These are phyloP conservation scores for Xylariales sp. DNA, from an alignment of 2,329 filamentous ascomycete species.

Conservation along the genomic window DNA sequence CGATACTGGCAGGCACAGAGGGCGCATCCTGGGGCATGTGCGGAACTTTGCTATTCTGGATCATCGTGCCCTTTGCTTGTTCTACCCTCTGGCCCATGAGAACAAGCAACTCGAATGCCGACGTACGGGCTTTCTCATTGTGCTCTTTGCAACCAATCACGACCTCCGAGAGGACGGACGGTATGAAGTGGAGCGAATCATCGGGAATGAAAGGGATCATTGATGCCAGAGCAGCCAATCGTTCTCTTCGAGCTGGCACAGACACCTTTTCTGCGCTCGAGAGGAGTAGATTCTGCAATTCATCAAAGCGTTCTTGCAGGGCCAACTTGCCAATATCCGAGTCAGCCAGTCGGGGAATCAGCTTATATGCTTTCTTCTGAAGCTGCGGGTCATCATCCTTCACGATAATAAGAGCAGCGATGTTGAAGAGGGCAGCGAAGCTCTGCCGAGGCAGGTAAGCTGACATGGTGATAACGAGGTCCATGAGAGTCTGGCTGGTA, in stretches of 20 bases:
- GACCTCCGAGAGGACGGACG: slow-evolving; percentile 85
- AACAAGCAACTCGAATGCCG: slow-evolving; percentile 86
- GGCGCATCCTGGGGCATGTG: slow-evolving; percentile 82
- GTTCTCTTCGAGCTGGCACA: slow-evolving; percentile 79
- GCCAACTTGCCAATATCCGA: slow-evolving; percentile 75
- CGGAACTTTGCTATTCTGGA: slow-evolving; percentile 81
- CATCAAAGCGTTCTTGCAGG: slow-evolving; percentile 67
- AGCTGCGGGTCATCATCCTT: slow-evolving; percentile 83
- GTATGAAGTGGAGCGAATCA: slow-evolving; percentile 85
- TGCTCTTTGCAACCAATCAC: slow-evolving; percentile 97
- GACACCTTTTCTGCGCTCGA: slow-evolving; percentile 79
- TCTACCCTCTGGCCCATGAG: slow-evolving; percentile 80
- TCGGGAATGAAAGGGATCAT: slow-evolving; percentile 75
- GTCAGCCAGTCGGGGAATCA: slow-evolving; percentile 84
- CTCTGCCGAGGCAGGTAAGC: slow-evolving; percentile 86
- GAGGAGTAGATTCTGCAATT: slow-evolving; percentile 80
- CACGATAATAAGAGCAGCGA: slow-evolving; percentile 77
- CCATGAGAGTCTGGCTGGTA: slow-evolving; percentile 91
- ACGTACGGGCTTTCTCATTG: slow-evolving; percentile 87
- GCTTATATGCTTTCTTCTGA: slow-evolving; percentile 98
- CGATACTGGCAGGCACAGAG: slow-evolving; percentile 72
- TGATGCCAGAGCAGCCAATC: slow-evolving; percentile 76
- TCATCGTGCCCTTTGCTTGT: slow-evolving; percentile 60
- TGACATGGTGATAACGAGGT: slow-evolving; percentile 93
- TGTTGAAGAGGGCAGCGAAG: slow-evolving; percentile 79